Percentiles rank a stretch among this genome's conserved stretches.
Evolutionary conservation across 768 basidiomycete genomes (phyloP).

Genomic region (Agaricus sinodeliciosus): DNA sequence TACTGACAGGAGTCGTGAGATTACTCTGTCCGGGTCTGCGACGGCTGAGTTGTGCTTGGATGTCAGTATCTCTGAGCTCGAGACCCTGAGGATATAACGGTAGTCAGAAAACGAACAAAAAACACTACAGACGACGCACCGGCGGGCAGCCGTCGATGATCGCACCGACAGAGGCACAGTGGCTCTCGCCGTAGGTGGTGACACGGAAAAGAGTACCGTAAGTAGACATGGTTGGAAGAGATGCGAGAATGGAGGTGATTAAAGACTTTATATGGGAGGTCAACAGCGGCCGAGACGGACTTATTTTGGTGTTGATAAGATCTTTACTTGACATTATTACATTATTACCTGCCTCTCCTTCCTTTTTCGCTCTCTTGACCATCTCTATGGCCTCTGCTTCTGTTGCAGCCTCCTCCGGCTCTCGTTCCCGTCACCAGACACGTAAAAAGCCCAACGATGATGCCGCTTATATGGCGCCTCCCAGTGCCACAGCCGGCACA

Average conservation of each 20-base stretch:
- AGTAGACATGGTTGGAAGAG: constrained; percentile 65
- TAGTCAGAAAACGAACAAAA: not conserved
- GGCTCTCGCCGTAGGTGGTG: constrained; percentile 96
- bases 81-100: constrained; percentile 55
- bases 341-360: constrained; percentile 2
- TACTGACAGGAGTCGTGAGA: constrained; percentile 87
- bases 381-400: constrained; percentile 27
- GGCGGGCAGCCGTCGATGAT: constrained; percentile 98
- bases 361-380: constrained; percentile 12
- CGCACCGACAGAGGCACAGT: constrained; percentile 94
- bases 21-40: constrained; percentile 94
- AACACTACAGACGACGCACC: constrained; percentile 37
- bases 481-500: constrained; percentile 35
- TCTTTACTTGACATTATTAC: not conserved
- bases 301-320: not conserved
- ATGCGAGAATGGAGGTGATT: not conserved
- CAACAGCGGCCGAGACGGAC: not conserved
- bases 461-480: constrained; percentile 62
- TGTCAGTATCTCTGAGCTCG: constrained; percentile 69
- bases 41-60: constrained; percentile 87
- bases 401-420: constrained; percentile 31
- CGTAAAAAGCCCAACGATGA: constrained; percentile 62
- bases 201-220: constrained; percentile 90
- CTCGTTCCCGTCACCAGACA: constrained; percentile 57
- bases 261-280: constrained; percentile 8